Evolutionary conservation across 2,329 filamentous ascomycete species (phyloP), one percentile per base, ranked within the genome.

Genomic region (Paraconiothyrium brasiliense): DNA sequence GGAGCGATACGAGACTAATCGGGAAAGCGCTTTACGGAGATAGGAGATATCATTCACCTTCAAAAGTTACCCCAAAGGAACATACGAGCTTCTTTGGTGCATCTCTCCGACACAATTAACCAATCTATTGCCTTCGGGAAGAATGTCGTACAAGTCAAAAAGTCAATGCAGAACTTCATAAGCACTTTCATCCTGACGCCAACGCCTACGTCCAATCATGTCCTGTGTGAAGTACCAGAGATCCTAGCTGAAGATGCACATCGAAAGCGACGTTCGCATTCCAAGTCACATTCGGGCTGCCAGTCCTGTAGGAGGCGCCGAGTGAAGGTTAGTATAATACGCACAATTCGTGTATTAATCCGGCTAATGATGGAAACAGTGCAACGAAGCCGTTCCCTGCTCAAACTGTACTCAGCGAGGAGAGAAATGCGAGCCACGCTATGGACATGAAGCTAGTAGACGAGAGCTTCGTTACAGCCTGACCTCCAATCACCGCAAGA

Each of bases 1-100:
- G 11, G 34, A 52, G 49, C 30, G 49, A 52, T 52, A 52, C 49
- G 49, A 52, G 49, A 16, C 49, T 2, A 20, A 44, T 9, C 2
- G 20, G 41, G 41, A 16, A 14, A 49, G 20, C 24, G 47, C 8
- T 4, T 27, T 49, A 5, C 47, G 47, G 47, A 49, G 47, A 27
- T 49, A 49, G 30, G 24, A 30, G 10, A 27, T 27, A 49, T 6
- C 9, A 4, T 7, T 49, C 16, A 30, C 30, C 47, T 16, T 30
- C 2, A 2, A 3, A 7, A 7, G 9, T 49, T 30, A 24, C 22
- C 30, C 6, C 32, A 49, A 49, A 14, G n/a, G 24, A 34, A n/a
- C 47, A 27, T 49, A 34, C 47, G 47, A 49, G 22, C 47, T 30
- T 30, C n/a, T 49, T 16, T 49, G 47, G 8, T 37, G 10, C 35